phyloP scores from a whole-genome alignment of 2,329 filamentous ascomycete species.

The Venturia carpophila region DNA sequence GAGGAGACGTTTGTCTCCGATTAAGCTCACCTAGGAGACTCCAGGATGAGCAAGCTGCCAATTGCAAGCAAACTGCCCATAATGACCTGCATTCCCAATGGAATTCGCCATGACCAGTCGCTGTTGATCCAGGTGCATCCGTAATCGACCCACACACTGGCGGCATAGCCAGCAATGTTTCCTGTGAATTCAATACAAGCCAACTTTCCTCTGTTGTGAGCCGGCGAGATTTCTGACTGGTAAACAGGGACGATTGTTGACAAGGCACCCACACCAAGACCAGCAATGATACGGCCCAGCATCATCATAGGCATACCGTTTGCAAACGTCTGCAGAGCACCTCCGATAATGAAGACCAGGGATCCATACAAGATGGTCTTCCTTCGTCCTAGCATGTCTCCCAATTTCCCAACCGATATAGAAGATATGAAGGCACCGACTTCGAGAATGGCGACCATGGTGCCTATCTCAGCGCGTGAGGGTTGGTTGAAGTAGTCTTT shows the following conservation, averaged over 20 bases:
- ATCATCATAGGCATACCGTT: constrained; percentile 83
- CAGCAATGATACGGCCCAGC: constrained; percentile 43
- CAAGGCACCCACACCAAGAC: constrained; percentile 43
- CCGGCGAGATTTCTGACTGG: constrained; percentile 62
- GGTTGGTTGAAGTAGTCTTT: constrained; percentile 89
- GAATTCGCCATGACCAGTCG: constrained; percentile 83
- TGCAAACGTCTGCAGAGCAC: constrained; percentile 74
- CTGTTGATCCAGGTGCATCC: constrained; percentile 85
- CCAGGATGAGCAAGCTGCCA: constrained; percentile 87
- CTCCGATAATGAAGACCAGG: constrained; percentile 75
- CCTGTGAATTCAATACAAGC: constrained; percentile 98
- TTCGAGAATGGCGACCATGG: constrained; percentile 96
- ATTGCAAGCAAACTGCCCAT: constrained; percentile 83
- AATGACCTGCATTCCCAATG: constrained; percentile 82
- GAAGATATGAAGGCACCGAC: constrained; percentile 89
- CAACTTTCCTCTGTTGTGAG: constrained; percentile 89
- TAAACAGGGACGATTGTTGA: constrained; percentile 48
- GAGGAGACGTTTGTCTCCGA: constrained; percentile 1
- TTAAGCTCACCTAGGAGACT: constrained; percentile 72
- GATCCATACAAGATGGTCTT: constrained; percentile 92
- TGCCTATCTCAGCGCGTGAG: constrained; percentile 78
- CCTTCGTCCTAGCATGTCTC: constrained; percentile 83
- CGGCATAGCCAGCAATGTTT: constrained; percentile 91
- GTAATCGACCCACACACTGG: constrained; percentile 98
- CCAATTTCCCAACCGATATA: constrained; percentile 74